Evolutionary conservation across 169 alveolate genomes (phyloP).

Genomic region (Pseudocohnilembus persalinus): DNA sequence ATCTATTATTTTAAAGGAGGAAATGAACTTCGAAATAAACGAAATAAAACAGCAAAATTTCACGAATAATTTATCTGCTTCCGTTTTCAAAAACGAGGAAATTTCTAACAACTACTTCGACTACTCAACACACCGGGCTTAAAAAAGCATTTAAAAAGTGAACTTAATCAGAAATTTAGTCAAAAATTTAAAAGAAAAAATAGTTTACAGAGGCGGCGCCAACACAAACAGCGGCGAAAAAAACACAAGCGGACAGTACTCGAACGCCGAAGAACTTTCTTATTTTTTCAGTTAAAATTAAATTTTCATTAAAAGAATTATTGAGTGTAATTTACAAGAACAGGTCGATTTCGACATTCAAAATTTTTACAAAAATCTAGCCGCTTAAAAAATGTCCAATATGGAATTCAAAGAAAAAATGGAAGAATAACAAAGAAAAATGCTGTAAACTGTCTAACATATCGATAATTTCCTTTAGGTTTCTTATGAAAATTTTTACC

Average conservation of each 20-base stretch:
- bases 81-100: neutral
- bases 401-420: neutral
- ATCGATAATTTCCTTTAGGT: constrained; percentile 14
- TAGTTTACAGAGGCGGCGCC: neutral
- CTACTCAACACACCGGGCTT: neutral
- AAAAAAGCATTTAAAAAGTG: neutral
- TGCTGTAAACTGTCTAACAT: neutral
- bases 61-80: neutral
- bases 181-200: neutral
- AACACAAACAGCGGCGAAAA: no score
- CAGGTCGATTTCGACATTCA: neutral
- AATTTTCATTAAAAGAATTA: neutral
- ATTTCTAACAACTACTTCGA: neutral
- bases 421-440: constrained; percentile 7
- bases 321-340: neutral
- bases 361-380: neutral
- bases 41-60: neutral
- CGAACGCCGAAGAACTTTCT: neutral
- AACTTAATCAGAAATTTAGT: neutral
- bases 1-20: neutral
- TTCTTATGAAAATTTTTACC: constrained; percentile 11
- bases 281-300: neutral
- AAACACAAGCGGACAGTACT: neutral
- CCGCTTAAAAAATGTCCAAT: neutral
- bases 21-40: neutral